phyloP scores from a whole-genome alignment of 2,329 filamentous ascomycete species.

The Colletotrichum cuscutae region DNA sequence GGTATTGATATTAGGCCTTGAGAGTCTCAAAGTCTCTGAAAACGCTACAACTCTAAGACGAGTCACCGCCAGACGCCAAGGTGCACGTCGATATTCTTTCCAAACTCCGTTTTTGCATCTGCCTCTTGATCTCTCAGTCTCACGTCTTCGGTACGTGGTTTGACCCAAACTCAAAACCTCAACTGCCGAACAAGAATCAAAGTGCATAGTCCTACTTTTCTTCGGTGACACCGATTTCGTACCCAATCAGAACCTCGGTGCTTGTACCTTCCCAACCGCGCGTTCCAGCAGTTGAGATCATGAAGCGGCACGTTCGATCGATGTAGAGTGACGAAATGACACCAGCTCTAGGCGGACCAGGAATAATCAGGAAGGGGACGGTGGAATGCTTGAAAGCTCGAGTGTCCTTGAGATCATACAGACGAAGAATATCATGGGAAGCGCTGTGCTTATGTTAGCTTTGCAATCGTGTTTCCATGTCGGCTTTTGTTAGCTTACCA shows the following conservation, averaged over 20 bases:
- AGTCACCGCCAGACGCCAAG: neutral
- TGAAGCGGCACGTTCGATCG: constrained; percentile 87
- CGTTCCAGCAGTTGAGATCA: constrained; percentile 92
- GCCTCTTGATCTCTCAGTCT: neutral
- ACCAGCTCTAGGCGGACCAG: constrained; percentile 83
- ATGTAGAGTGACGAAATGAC: constrained; percentile 89
- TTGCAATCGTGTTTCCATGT: neutral
- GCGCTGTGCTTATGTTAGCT: constrained; percentile 64
- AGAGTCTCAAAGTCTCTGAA: neutral
- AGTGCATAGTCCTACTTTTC: constrained; percentile 17
- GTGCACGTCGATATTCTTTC: neutral
- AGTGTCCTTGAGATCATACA: constrained; percentile 85
- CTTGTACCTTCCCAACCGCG: constrained; percentile 92
- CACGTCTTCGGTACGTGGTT: neutral
- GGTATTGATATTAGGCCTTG: constrained; percentile 3
- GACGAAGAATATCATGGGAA: constrained; percentile 89
- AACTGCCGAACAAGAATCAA: neutral
- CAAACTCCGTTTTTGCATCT: neutral
- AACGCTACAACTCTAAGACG: neutral
- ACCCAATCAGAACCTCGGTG: constrained; percentile 92
- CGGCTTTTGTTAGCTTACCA: constrained; percentile 59
- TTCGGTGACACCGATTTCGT: constrained; percentile 74
- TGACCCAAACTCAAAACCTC: neutral
- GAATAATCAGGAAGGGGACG: constrained; percentile 95
- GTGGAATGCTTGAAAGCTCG: constrained; percentile 76